Percentiles rank a stretch among this genome's conserved stretches.
Evolutionary conservation across 1,284 basidiomycete species (phyloP).

Genomic region (Limonomyces culmigenus): DNA sequence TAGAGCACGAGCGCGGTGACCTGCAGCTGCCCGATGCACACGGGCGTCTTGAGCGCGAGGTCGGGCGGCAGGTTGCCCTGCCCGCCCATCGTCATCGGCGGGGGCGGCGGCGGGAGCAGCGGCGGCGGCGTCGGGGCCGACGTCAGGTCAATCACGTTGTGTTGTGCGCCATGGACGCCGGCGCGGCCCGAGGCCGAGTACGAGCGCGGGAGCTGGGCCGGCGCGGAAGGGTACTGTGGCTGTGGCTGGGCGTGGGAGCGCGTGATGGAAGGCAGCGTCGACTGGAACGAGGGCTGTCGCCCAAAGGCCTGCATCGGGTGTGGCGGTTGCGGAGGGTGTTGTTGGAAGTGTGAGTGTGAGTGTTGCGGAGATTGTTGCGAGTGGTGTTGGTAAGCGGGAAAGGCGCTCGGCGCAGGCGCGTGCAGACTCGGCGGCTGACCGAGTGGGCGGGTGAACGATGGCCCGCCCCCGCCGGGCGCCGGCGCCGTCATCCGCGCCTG

Average conservation of each 20-base stretch:
- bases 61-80: conserved; percentile 24
- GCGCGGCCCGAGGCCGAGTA: conserved; percentile 2
- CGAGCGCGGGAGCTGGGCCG: neutral
- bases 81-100: conserved; percentile 3
- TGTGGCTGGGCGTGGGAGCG: neutral
- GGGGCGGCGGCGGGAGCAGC: conserved; percentile 8
- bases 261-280: too few species aligned
- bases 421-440: too few species aligned
- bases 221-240: neutral
- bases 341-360: neutral
- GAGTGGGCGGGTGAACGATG: too few species aligned
- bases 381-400: too few species aligned
- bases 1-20: conserved; percentile 77
- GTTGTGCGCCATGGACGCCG: conserved; percentile 13
- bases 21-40: conserved; percentile 78
- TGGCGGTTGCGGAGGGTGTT: neutral
- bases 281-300: neutral
- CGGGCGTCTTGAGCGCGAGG: conserved; percentile 55
- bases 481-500: too few species aligned
- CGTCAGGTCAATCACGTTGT: conserved; percentile 60
- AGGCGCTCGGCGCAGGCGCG: too few species aligned
- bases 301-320: neutral
- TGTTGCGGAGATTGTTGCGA: too few species aligned
- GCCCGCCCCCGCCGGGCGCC: too few species aligned
- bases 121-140: conserved; percentile 51